A percentile compares a stretch with the other conserved stretches of the same genome.
Evolutionary conservation across 805 yeast species (phyloP).

Genomic region (Candida argentea): DNA sequence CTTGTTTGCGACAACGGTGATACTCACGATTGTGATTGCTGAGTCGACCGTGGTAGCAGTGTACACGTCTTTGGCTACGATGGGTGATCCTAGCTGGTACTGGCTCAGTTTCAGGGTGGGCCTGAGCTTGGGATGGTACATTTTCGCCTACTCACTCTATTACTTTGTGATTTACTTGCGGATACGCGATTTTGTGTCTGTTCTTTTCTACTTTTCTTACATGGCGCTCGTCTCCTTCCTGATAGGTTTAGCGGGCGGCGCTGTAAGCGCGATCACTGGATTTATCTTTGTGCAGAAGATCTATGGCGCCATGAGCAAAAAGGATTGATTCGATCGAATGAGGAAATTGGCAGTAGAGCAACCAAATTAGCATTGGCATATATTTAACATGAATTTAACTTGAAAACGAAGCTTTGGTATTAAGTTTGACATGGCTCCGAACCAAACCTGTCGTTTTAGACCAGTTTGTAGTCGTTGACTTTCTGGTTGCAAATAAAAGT

Average conservation of each 20-base stretch:
- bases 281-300: conserved; percentile 54
- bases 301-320: conserved; percentile 48
- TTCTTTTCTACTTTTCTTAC: conserved; percentile 61
- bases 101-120: conserved; percentile 74
- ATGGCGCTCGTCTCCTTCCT: conserved; percentile 53
- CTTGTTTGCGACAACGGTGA: conserved; percentile 47
- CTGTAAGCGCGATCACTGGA: conserved; percentile 62
- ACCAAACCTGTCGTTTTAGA: too few relatives aligned
- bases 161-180: conserved; percentile 50
- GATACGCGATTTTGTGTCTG: conserved; percentile 57
- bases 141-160: conserved; percentile 57
- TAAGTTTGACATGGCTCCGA: too few relatives aligned
- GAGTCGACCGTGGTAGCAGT: conserved; percentile 67
- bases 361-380: too few relatives aligned
- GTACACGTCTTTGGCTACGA: conserved; percentile 46
- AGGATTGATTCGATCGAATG: too few relatives aligned
- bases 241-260: conserved; percentile 64
- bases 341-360: too few relatives aligned
- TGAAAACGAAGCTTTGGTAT: too few relatives aligned
- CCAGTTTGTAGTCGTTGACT: too few relatives aligned
- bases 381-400: too few relatives aligned
- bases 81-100: conserved; percentile 63
- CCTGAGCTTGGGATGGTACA: conserved; percentile 58
- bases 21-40: conserved; percentile 51
- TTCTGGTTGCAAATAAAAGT: too few relatives aligned